Evolutionary conservation across 2,329 filamentous ascomycete species (phyloP).

Genomic region (Sporothrix euskadiensis): DNA sequence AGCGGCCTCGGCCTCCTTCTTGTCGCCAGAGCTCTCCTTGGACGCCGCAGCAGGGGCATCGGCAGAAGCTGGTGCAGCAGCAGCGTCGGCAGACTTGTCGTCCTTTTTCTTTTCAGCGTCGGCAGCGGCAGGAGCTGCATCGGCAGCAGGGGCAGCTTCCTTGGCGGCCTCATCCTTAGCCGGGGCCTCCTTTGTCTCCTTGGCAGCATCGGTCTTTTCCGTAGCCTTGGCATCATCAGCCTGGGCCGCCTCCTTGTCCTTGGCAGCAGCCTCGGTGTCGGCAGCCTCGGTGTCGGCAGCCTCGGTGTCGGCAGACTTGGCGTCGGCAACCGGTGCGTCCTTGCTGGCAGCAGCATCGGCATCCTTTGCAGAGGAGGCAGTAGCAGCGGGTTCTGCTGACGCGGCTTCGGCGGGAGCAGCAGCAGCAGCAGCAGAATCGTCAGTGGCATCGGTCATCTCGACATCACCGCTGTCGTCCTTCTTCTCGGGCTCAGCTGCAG

Average conservation of each 20-base stretch:
- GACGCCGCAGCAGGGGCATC: not conserved
- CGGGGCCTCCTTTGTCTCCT: not conserved
- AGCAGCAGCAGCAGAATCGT: not conserved
- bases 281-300: not conserved
- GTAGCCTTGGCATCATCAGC: not conserved
- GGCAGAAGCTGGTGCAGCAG: not conserved
- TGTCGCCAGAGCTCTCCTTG: constrained; percentile 4
- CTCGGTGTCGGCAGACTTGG: not conserved
- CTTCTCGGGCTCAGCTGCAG: constrained; percentile 6
- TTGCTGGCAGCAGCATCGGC: not conserved
- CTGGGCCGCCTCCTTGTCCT: not conserved
- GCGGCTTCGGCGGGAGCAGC: not conserved
- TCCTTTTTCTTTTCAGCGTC: constrained; percentile 19
- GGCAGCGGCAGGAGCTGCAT: not conserved
- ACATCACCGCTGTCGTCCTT: constrained; percentile 49
- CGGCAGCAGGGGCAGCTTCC: not conserved
- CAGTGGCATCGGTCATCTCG: constrained; percentile 44
- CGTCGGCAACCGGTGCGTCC: not conserved
- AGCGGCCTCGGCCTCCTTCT: not conserved
- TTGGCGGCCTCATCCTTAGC: not conserved
- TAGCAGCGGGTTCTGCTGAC: not conserved
- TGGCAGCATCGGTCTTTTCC: not conserved
- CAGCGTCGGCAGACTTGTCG: not conserved
- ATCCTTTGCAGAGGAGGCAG: not conserved
- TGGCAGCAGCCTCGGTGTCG: not conserved